Percentiles rank a stretch among this genome's conserved stretches.
Conservation (phyloP, 768 basidiomycete genomes). For the Neoboletus brunneissimus region DNA sequence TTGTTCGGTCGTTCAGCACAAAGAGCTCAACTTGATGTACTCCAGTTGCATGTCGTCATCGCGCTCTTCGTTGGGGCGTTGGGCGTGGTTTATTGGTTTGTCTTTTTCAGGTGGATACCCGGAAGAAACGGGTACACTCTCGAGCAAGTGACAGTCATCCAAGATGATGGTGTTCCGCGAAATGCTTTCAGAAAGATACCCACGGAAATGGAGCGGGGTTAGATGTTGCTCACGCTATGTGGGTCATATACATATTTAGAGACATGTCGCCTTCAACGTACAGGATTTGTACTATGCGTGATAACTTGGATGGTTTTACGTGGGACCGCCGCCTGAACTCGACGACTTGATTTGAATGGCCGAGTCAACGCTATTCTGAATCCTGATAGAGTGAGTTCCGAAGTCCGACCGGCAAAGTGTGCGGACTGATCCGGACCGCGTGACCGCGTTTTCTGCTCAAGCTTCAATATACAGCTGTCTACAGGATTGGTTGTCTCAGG, state of each 20-base stretch:
- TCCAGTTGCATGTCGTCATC: conserved; percentile 49
- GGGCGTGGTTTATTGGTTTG: conserved; percentile 57
- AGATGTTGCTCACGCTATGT: background rate
- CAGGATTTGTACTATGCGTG: background rate
- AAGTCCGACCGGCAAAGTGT: conserved; percentile 4
- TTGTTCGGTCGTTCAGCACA: background rate
- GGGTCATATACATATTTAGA: background rate
- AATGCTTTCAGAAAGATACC: conserved; percentile 46
- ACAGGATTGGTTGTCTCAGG: conserved; percentile 25
- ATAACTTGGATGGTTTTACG: background rate
- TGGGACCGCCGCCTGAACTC: background rate
- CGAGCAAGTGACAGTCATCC: conserved; percentile 43
- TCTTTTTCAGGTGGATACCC: conserved; percentile 51
- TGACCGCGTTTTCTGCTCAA: conserved; percentile 19
- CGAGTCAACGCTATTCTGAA: too few relatives aligned
- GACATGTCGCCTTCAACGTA: background rate
- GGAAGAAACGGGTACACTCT: conserved; percentile 46
- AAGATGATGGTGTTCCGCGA: conserved; percentile 59
- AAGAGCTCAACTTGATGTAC: background rate
- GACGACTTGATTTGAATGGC: background rate
- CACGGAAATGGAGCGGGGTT: background rate
- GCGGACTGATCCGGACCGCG: conserved; percentile 3
- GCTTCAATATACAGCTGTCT: conserved; percentile 12
- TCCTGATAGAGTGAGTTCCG: background rate
- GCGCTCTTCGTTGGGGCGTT: conserved; percentile 46